Conservation (phyloP, 345 rosid genomes). For the Atalantia buxifolia region DNA sequence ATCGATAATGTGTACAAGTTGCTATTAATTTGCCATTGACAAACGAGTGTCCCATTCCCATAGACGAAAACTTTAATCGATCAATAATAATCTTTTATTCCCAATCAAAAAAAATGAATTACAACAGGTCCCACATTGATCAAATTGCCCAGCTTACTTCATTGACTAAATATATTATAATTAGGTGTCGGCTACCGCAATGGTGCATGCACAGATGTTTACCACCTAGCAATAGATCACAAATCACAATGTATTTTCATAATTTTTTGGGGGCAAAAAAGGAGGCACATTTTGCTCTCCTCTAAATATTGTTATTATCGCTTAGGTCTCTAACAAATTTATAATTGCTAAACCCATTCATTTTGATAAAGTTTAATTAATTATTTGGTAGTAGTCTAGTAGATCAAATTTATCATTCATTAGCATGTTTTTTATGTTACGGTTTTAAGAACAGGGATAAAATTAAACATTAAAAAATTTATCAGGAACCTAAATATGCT, state of each 20-base stretch:
- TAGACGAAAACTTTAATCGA: not conserved
- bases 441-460: too few species aligned
- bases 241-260: not conserved
- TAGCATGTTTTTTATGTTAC: too few species aligned
- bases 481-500: too few species aligned
- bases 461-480: too few species aligned
- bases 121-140: constrained; percentile 18
- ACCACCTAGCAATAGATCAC: not conserved
- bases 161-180: constrained; percentile 19
- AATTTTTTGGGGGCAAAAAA: too few species aligned
- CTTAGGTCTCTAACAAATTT: too few species aligned
- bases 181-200: constrained; percentile 12
- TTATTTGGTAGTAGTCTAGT: too few species aligned
- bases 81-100: not conserved
- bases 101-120: constrained; percentile 10
- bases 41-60: not conserved
- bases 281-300: too few species aligned
- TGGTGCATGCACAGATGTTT: constrained; percentile 3
- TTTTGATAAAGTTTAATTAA: too few species aligned
- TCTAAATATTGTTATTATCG: too few species aligned
- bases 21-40: not conserved
- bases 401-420: too few species aligned
- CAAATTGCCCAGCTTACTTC: constrained; percentile 15
- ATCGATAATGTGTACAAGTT: not conserved
- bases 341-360: too few species aligned